Base-by-base conservation (phyloP, 139 green algal genomes). In the Closterium sp. region DNA sequence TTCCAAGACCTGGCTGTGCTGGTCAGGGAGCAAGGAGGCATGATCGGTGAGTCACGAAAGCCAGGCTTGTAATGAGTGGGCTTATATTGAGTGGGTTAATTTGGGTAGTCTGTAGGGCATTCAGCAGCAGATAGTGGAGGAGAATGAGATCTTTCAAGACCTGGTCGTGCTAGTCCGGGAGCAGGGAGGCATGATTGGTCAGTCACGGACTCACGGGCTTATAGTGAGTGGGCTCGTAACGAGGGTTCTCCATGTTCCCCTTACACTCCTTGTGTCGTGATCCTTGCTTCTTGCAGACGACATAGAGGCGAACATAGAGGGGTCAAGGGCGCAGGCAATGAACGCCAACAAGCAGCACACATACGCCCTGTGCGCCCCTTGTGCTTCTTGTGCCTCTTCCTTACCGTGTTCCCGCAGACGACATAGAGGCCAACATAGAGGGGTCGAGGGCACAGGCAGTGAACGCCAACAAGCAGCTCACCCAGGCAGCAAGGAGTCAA, bases 71-170 rank as follows among this genome's bases (percentile, higher is more conserved):
- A 62, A 62, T 24, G 92, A 95, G 85, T 31, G 96, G 17, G 42
- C 42, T 62, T 62, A 7, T 62, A 62, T 13, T 7, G 42, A 62
- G 42, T 62, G 95, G 5, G 95, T n/a, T n/a, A n/a, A n/a, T n/a
- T n/a, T n/a, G n/a, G n/a, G n/a, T n/a, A n/a, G 94, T 28, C 95
- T 97, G 21, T 30, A n/a, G 21, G 95, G 96, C 31, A 96, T 97
- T 70, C 95, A 96, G 92, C 89, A 94, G 89, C 92, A 97, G 86
- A 97, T 97, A 90, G 94, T 91, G 22, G 95, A 97, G 91, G 95
- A 96, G 22, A 95, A 96, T 86, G 95, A 97, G 91, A 97, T 96
- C 70, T 97, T 97, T 90, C 89, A 93, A 88, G 95, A 97, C 91
- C 90, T 97, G 2, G 95, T 95, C 31, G 94, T 96, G 79, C 93